Percentiles rank a stretch among this genome's conserved stretches.
Conservation (phyloP, 129 eudicot genomes). For the carrot (Daucus carota) region DNA sequence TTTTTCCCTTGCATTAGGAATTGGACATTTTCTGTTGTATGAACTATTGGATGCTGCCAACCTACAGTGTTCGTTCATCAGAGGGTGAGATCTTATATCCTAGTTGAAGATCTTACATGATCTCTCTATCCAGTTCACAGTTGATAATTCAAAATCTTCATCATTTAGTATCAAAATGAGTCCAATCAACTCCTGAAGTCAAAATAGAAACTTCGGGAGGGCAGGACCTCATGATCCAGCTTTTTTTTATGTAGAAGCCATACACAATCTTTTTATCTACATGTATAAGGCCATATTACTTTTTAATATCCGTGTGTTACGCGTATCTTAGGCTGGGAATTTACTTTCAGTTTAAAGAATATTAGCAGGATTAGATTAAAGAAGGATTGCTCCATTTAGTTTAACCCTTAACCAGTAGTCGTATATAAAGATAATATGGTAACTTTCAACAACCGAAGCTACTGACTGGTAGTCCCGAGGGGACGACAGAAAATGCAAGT, state of each 20-base stretch:
- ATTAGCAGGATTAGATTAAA: neutral
- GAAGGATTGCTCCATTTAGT: neutral
- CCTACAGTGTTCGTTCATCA: conserved; percentile 16
- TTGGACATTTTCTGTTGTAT: conserved; percentile 28
- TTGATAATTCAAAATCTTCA: neutral
- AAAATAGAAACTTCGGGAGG: neutral
- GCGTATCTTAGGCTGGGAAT: neutral
- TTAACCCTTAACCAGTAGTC: neutral
- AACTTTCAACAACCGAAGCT: no score
- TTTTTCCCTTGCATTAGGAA: conserved; percentile 20
- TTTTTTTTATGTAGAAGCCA: neutral
- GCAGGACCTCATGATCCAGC: neutral
- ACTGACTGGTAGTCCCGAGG: no score
- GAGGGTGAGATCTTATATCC: conserved; percentile 24
- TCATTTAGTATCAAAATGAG: neutral
- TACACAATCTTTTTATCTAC: neutral
- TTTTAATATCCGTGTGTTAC: neutral
- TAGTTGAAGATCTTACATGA: neutral
- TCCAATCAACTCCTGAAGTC: neutral
- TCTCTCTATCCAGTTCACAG: neutral
- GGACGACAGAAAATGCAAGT: neutral
- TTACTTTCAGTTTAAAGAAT: neutral
- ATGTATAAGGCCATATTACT: neutral
- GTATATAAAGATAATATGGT: neutral
- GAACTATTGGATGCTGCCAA: conserved; percentile 39